phyloP scores from a whole-genome alignment of 2,329 filamentous ascomycete species.

The Diaporthe amygdali region DNA sequence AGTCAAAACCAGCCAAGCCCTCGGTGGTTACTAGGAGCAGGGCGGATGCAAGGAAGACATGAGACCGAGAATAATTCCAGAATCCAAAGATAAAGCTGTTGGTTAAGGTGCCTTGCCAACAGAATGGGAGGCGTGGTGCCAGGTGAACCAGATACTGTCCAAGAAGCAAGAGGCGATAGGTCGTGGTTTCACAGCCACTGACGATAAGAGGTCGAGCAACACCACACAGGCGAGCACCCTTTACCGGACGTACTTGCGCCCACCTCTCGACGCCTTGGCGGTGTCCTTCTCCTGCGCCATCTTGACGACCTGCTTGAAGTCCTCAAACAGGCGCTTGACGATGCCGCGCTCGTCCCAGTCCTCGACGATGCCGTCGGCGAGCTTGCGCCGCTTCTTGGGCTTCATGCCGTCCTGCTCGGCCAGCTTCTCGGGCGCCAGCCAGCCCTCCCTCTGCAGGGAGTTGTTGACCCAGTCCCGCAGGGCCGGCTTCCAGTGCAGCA shows the following conservation, averaged over 20 bases:
- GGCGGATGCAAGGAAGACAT: not conserved
- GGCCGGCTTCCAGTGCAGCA: slow-evolving; percentile 78
- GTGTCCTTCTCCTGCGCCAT: slow-evolving; percentile 54
- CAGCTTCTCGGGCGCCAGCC: slow-evolving; percentile 62
- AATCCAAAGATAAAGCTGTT: too few relatives aligned
- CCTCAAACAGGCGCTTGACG: slow-evolving; percentile 65
- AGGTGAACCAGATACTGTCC: not conserved
- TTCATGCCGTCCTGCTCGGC: slow-evolving; percentile 66
- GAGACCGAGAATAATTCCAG: not conserved
- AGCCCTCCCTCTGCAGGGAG: slow-evolving; percentile 62
- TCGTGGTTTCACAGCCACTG: not conserved
- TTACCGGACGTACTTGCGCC: slow-evolving; percentile 22
- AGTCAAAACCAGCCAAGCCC: not conserved
- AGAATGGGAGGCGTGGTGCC: not conserved
- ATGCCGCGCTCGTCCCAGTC: slow-evolving; percentile 65
- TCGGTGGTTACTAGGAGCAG: too few relatives aligned
- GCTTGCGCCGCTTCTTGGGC: slow-evolving; percentile 60
- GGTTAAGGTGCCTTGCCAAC: not conserved
- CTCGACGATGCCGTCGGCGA: slow-evolving; percentile 69
- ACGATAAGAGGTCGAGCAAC: too few relatives aligned
- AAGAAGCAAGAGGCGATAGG: not conserved
- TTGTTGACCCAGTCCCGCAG: slow-evolving; percentile 75
- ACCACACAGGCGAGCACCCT: not conserved
- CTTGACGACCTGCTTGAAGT: slow-evolving; percentile 69
- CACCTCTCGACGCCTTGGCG: slow-evolving; percentile 25